Evolutionary conservation across 2,329 filamentous ascomycete species (phyloP), one percentile per base, ranked within the genome.

Genomic region (Grosmannia penicillata): DNA sequence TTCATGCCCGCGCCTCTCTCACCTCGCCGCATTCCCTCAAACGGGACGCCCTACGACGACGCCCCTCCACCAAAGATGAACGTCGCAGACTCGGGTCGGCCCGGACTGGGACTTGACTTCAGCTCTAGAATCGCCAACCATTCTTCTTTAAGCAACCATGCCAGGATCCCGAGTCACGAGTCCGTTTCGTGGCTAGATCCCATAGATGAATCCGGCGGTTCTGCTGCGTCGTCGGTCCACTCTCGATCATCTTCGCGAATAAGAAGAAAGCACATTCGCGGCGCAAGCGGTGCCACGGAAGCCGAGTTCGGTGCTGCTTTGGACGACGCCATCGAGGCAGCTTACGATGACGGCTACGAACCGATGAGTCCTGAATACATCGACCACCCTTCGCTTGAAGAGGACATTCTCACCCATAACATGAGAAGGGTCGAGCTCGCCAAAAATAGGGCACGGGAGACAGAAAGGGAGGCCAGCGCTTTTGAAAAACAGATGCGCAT

Each of bases 111-210:
- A 3, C 21, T 13, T n/a, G 11, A 21, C 21, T 15, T 10, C 7
- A 23, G 8, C 15, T 15, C 7, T 4, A 22, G 22, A 2, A 11
- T 25, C 24, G 7, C 24, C 24, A 25, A 25, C 11, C 7, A 25
- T 25, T 7, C 11, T 25, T 8, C 28, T 2, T 27, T 5, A 8
- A 29, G 30, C 13, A 33, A 41, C 15, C 72, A 75, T 47, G 56
- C 56, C 18, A 60, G 74, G 43, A 76, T 73, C 19, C 68, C 72
- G 10, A 89, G 83, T 51, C 78, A 80, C 44, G 83, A 86, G 53
- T 84, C 82, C 5, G 85, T 82, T 37, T 93, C 86, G 1, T 94
- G 87, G 87, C 60, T 94, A n/a, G 84, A 94, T 53, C 89, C 85
- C 1, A 91, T 93, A 40, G 83, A 93, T 53, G 87, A 94, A 49